These are phyloP conservation scores for Blakeslea trispora DNA, from an alignment of 371 early-diverging fungal species.

Conservation along the genomic window DNA sequence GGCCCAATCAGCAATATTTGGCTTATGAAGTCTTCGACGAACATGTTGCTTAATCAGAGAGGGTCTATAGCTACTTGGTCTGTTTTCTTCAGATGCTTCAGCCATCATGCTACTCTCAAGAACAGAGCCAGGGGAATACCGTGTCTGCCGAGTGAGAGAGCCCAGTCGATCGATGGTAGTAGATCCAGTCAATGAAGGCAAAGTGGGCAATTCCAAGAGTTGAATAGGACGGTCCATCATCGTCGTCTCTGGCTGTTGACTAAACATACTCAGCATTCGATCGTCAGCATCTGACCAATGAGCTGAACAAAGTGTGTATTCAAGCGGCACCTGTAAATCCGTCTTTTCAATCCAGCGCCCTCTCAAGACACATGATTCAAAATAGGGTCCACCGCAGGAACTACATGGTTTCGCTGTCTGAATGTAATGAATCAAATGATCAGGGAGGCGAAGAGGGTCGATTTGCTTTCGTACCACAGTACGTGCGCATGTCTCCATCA, in stretches of 20 bases:
- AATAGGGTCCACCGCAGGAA: constrained; percentile 83
- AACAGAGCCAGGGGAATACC: constrained; percentile 4
- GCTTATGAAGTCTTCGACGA: neutral
- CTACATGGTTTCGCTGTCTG: constrained; percentile 69
- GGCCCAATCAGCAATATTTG: neutral
- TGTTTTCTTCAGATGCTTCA: constrained; percentile 4
- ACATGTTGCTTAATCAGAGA: neutral
- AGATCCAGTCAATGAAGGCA: no score
- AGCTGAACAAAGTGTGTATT: constrained; percentile 34
- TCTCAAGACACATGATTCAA: constrained; percentile 61
- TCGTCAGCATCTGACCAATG: constrained; percentile 37
- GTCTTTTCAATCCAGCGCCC: constrained; percentile 62
- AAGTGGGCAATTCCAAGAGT: neutral
- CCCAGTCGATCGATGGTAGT: constrained; percentile 6
- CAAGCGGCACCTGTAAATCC: constrained; percentile 39
- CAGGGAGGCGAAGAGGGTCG: constrained; percentile 43
- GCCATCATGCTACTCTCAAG: constrained; percentile 10
- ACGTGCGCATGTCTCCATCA: constrained; percentile 75
- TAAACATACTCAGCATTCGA: constrained; percentile 25
- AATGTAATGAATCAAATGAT: constrained; percentile 61
- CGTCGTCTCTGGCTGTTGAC: constrained; percentile 10
- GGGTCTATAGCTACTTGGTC: neutral
- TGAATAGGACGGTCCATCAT: constrained; percentile 8
- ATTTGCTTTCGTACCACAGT: constrained; percentile 66
- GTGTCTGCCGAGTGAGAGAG: constrained; percentile 4